A percentile compares a stretch with the other conserved stretches of the same genome.
Evolutionary conservation across 2,329 filamentous ascomycete genomes (phyloP).

Genomic region (Xylariales sp.): DNA sequence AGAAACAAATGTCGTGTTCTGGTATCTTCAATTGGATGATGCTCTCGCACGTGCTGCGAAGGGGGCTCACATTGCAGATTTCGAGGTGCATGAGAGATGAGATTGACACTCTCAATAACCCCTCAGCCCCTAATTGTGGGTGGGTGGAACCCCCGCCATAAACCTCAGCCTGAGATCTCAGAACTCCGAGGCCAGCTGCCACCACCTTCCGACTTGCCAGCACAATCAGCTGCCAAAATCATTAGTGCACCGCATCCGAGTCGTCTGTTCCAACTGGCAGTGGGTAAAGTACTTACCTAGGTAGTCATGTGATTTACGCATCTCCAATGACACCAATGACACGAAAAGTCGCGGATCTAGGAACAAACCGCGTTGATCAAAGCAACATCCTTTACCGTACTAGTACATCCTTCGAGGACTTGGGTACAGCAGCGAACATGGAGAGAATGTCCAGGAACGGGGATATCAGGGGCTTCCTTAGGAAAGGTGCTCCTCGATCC

Average conservation of each 20-base stretch:
- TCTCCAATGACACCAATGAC: no score
- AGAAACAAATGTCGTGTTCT: neutral
- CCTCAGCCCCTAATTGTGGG: no score
- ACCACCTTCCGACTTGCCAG: neutral
- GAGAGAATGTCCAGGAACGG: slow-evolving; percentile 13
- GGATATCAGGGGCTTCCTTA: slow-evolving; percentile 29
- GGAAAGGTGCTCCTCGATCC: slow-evolving; percentile 10
- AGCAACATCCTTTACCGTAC: neutral
- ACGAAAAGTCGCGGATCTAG: neutral
- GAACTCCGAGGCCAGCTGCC: no score
- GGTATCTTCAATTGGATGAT: neutral
- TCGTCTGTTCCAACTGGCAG: no score
- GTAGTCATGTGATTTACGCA: neutral
- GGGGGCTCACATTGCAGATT: slow-evolving; percentile 4
- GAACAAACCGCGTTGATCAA: neutral
- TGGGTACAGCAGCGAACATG: no score
- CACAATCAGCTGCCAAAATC: neutral
- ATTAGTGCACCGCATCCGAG: neutral
- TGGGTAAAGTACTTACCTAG: no score
- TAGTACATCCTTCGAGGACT: no score
- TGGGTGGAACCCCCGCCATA: no score
- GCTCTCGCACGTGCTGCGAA: neutral
- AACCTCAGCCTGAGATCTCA: no score
- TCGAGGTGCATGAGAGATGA: slow-evolving; percentile 3
- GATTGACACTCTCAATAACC: neutral